A percentile compares a stretch with the other conserved stretches of the same genome.
These are phyloP conservation scores for Suillus placidus DNA, from an alignment of 768 basidiomycete genomes.

Conservation along the genomic window DNA sequence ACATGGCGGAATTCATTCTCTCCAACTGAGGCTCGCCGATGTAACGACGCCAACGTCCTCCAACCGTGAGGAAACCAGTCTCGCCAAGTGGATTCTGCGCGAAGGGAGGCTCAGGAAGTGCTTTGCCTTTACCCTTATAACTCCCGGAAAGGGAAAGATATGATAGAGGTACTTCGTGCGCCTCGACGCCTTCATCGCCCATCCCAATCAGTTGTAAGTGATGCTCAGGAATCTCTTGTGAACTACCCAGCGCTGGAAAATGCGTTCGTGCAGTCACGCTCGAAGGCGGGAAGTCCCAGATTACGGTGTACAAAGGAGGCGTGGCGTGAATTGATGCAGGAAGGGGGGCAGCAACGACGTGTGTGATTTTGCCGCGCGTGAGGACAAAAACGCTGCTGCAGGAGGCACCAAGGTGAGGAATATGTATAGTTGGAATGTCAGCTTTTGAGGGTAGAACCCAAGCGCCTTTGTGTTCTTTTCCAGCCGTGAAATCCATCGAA, in stretches of 20 bases:
- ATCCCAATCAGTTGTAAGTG: conserved; percentile 73
- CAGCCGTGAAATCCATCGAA: conserved; percentile 46
- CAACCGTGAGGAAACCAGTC: conserved; percentile 46
- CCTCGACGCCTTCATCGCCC: conserved; percentile 72
- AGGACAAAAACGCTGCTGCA: conserved; percentile 58
- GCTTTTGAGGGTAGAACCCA: conserved; percentile 32
- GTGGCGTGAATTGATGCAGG: conserved; percentile 50
- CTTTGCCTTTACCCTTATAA: conserved; percentile 48
- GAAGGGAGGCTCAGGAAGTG: conserved; percentile 46
- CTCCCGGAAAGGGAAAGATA: conserved; percentile 44
- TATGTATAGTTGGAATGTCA: conserved; percentile 26
- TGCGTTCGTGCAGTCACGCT: conserved; percentile 57
- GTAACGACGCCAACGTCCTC: conserved; percentile 51
- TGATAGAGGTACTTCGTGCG: conserved; percentile 64
- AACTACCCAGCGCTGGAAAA: conserved; percentile 27
- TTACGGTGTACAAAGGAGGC: conserved; percentile 55
- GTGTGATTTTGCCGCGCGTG: conserved; percentile 70
- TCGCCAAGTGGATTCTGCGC: conserved; percentile 69
- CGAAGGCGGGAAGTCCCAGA: conserved; percentile 62
- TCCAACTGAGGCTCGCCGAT: conserved; percentile 37
- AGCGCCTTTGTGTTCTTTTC: conserved; percentile 35
- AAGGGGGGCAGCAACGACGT: conserved; percentile 68
- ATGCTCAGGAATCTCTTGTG: conserved; percentile 30
- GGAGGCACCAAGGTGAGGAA: conserved; percentile 24
- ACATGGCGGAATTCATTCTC: conserved; percentile 49